Evolutionary conservation across 148 eudicot species (phyloP), one percentile per base, ranked within the genome.

Genomic region (Rheum nobile): DNA sequence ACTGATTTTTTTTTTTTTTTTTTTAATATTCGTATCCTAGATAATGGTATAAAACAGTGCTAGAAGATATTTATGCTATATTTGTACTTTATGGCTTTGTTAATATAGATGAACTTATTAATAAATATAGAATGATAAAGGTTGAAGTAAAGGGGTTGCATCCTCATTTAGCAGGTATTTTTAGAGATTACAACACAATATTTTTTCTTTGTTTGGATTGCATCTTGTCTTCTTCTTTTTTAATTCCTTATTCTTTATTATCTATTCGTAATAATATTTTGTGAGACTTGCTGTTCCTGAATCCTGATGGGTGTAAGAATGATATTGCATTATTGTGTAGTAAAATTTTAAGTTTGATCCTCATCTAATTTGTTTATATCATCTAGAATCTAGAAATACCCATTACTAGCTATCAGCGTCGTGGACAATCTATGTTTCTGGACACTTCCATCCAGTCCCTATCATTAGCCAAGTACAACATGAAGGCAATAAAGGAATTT

Each of bases 341-440:
- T 65, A 34, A 32, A 65, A 34, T 65, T 34, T 14, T 28, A 6
- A 34, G 70, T 8, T 8, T 65, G 41, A 31, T 65, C 31, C 61
- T 71, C 6, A 4, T 57, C 10, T 2, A 11, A 42, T 63, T 35
- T 12, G 19, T 67, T 22, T 34, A 12, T 65, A 19, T 17, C 67
- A 17, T 76, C 76, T 77, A 90, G 96, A 88, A 84, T 83, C 47
- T 90, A 76, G 90, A 85, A 81, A 87, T 88, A 63, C 96, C 96
- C 55, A 78, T 90, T 72, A 88, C 84, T 50, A 88, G 88, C 84
- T 88, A 90, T 71, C 47, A 75, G 68, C 82, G 88, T 43, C 73
- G 61, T 73, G 87, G 83, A 63, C 84, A 85, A 61, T 77, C 67
- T 72, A 88, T 88, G 92, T 88, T 86, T 65, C 63, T 90, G 79